Evolutionary conservation across 176 grass and related monocot genomes (phyloP).

Genomic region (Musa itinerans): DNA sequence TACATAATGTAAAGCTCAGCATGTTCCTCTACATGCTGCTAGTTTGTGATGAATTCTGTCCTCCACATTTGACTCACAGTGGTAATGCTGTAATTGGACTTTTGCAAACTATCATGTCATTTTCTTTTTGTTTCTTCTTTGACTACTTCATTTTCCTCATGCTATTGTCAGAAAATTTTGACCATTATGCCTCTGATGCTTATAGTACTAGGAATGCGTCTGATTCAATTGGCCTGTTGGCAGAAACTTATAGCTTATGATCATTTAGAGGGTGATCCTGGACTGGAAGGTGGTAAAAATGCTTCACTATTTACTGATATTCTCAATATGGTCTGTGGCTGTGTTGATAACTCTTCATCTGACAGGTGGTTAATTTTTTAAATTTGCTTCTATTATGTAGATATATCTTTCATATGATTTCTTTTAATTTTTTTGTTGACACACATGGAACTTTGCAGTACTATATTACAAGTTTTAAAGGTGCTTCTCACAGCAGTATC

Average conservation of each 20-base stretch:
- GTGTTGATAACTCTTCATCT: constrained; percentile 87
- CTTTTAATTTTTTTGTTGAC: constrained; percentile 21
- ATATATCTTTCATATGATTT: constrained; percentile 14
- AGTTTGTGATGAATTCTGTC: too few species aligned
- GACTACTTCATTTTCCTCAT: background rate
- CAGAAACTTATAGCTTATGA: constrained; percentile 99
- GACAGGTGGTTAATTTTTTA: constrained; percentile 54
- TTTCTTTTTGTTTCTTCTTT: background rate
- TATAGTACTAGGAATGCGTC: constrained; percentile 11
- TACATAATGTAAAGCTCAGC: too few species aligned
- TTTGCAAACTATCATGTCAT: background rate
- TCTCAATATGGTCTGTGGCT: constrained; percentile 76
- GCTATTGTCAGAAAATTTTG: constrained; percentile 13
- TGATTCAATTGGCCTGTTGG: constrained; percentile 28
- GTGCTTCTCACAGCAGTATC: constrained; percentile 97
- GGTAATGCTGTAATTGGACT: background rate
- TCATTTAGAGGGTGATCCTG: constrained; percentile 99
- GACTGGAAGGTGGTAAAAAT: constrained; percentile 92
- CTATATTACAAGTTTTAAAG: constrained; percentile 94
- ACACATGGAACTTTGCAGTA: constrained; percentile 46
- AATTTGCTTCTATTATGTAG: background rate
- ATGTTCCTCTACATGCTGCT: too few species aligned
- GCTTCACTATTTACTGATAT: constrained; percentile 81
- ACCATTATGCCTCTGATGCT: background rate
- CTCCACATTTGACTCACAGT: too few species aligned